phyloP scores from a whole-genome alignment of 1,139 yeast species.

The Yamadazyma dushanensis region DNA sequence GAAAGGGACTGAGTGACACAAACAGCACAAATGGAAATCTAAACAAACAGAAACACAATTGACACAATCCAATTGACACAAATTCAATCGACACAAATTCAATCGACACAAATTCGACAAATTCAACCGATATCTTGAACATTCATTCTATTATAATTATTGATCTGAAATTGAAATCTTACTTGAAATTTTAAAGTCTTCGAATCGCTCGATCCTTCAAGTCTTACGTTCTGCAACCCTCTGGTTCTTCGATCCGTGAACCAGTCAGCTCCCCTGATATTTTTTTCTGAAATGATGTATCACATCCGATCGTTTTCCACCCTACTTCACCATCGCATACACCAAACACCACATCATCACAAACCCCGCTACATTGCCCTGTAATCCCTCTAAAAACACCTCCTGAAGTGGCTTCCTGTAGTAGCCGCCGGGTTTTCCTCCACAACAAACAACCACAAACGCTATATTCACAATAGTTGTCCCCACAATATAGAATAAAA shows the following conservation, averaged over 20 bases:
- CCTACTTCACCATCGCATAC: slow-evolving; percentile 55
- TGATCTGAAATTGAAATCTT: no score
- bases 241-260: no score
- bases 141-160: no score
- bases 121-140: no score
- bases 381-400: slow-evolving; percentile 54
- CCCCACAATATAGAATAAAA: slow-evolving; percentile 55
- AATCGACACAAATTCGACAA: no score
- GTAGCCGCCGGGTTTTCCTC: slow-evolving; percentile 44
- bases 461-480: slow-evolving; percentile 44
- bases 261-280: no score
- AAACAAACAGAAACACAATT: no score
- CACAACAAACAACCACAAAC: slow-evolving; percentile 44
- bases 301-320: neutral
- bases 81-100: no score
- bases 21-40: no score
- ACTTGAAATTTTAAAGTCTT: neutral
- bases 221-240: no score
- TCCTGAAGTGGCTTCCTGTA: slow-evolving; percentile 57
- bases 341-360: slow-evolving; percentile 85
- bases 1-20: neutral
- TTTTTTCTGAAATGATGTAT: neutral
- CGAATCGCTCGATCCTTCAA: no score
- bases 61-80: no score
- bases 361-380: slow-evolving; percentile 65